phyloP scores from a whole-genome alignment of 805 yeast genomes.

The Candida sphagnicola region DNA sequence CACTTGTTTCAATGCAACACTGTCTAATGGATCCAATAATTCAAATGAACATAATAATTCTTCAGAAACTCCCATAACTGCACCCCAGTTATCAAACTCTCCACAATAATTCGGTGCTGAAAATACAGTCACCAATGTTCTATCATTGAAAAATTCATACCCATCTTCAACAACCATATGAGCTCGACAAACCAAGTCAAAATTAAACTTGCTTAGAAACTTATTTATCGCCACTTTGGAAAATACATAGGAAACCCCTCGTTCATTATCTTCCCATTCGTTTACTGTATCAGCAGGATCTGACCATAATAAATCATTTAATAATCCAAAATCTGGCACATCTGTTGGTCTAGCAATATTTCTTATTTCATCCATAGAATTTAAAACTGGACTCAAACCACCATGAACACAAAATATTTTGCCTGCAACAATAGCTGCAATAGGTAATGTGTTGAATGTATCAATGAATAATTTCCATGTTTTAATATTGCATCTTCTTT shows the following conservation, averaged over 20 bases:
- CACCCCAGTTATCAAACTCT: conserved; percentile 80
- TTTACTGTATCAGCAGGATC: conserved; percentile 81
- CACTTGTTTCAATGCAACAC: conserved; percentile 88
- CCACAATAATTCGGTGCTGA: conserved; percentile 85
- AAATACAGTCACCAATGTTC: conserved; percentile 74
- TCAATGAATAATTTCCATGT: conserved; percentile 94
- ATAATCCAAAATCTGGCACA: conserved; percentile 77
- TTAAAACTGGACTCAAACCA: conserved; percentile 72
- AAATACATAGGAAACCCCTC: conserved; percentile 81
- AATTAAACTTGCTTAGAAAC: conserved; percentile 68
- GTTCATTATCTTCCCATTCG: conserved; percentile 86
- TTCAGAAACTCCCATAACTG: conserved; percentile 95
- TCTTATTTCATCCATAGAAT: conserved; percentile 70
- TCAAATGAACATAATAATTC: conserved; percentile 92
- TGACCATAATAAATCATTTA: conserved; percentile 77
- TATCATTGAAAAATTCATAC: conserved; percentile 73
- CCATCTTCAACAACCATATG: conserved; percentile 93
- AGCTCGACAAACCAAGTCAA: conserved; percentile 79
- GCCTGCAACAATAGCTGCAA: conserved; percentile 93
- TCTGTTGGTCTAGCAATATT: conserved; percentile 78
- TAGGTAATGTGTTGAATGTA: conserved; percentile 91
- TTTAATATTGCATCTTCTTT: conserved; percentile 85
- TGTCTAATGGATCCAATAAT: conserved; percentile 87
- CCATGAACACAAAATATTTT: conserved; percentile 93
- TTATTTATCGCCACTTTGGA: conserved; percentile 77